phyloP scores from a whole-genome alignment of 2,329 filamentous ascomycete species.

The Pseudogymnoascus sp. region DNA sequence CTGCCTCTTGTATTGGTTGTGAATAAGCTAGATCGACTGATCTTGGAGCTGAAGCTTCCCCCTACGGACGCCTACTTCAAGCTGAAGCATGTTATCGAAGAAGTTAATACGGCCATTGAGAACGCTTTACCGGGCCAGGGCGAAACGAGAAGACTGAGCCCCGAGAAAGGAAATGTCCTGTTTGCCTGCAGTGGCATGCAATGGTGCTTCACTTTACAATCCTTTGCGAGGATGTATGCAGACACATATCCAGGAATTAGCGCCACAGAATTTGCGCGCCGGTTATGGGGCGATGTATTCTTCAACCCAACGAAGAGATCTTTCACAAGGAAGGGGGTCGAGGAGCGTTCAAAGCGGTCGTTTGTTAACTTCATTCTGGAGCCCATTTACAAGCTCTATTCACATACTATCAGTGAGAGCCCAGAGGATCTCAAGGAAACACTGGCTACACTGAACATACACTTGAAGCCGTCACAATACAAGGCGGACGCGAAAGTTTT shows the following conservation, averaged over 20 bases:
- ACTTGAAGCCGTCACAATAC: constrained; percentile 86
- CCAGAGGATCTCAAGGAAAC: constrained; percentile 77
- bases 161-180: constrained; percentile 96
- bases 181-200: constrained; percentile 91
- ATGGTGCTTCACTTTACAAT: constrained; percentile 93
- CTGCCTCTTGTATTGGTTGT: constrained; percentile 83
- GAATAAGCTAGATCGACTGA: constrained; percentile 96
- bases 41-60: constrained; percentile 87
- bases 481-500: constrained; percentile 84
- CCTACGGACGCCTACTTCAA: constrained; percentile 98
- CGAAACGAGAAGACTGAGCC: constrained; percentile 74
- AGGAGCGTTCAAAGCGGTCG: constrained; percentile 72
- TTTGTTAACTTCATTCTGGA: constrained; percentile 95
- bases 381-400: constrained; percentile 96
- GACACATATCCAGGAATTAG: constrained; percentile 81
- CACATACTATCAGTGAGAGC: constrained; percentile 86
- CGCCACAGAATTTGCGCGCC: constrained; percentile 70
- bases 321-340: constrained; percentile 81
- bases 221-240: constrained; percentile 94
- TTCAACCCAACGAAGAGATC: constrained; percentile 87
- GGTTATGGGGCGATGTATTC: constrained; percentile 95
- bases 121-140: constrained; percentile 76
- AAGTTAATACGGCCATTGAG: constrained; percentile 94
- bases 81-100: constrained; percentile 95
- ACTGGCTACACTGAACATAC: constrained; percentile 71